A percentile compares a stretch with the other conserved stretches of the same genome.
Evolutionary conservation across 768 basidiomycete species (phyloP).

Genomic region (Russula abietina): DNA sequence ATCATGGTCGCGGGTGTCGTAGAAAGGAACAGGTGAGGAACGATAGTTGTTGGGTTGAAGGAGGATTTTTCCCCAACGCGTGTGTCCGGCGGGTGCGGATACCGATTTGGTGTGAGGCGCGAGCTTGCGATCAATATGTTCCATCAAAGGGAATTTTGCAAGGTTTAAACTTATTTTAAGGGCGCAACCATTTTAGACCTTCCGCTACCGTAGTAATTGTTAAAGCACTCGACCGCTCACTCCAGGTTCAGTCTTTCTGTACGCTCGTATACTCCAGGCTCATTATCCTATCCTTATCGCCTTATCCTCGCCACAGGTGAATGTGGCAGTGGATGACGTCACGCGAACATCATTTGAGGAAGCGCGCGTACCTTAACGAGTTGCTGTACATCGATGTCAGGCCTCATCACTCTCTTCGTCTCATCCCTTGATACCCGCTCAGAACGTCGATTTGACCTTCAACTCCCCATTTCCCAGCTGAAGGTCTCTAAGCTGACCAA

Average conservation of each 20-base stretch:
- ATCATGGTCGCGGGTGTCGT: background rate
- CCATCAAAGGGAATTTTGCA: background rate
- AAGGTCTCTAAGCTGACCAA: constrained; percentile 50
- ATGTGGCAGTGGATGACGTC: constrained; percentile 6
- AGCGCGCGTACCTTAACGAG: background rate
- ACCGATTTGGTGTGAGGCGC: background rate
- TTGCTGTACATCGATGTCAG: constrained; percentile 32
- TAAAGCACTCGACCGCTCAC: no score
- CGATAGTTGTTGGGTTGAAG: background rate
- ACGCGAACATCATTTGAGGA: background rate
- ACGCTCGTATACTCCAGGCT: background rate
- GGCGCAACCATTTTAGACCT: background rate
- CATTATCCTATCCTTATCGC: no score
- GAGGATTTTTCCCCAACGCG: background rate
- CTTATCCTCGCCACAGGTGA: no score
- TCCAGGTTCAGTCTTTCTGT: background rate
- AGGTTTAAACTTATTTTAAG: background rate
- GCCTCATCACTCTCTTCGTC: constrained; percentile 64
- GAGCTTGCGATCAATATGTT: background rate
- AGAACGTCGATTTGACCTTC: constrained; percentile 77
- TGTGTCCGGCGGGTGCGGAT: constrained; percentile 1
- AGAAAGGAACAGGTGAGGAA: background rate
- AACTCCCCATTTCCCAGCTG: constrained; percentile 67
- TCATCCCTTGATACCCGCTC: constrained; percentile 84
- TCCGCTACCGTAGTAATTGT: background rate